Percentiles rank a stretch among this genome's conserved stretches.
phyloP scores from a whole-genome alignment of 2,329 filamentous ascomycete species.

The Neospermospora avenae region DNA sequence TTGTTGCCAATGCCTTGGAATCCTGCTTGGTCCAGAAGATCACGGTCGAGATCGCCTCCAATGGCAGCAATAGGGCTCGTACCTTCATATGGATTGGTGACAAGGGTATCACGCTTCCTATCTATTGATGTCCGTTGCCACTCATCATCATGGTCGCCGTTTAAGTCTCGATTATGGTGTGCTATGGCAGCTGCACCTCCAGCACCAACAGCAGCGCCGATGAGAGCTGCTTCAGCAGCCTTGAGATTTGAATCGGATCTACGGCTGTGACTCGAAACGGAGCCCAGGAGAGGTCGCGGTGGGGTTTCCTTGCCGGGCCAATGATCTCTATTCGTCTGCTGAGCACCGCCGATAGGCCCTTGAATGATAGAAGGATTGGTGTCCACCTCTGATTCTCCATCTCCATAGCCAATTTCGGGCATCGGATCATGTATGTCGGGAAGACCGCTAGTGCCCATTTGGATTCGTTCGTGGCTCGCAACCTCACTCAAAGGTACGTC shows the following conservation, averaged over 20 bases:
- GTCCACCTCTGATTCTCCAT: slow-evolving; percentile 62
- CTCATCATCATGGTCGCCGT: slow-evolving; percentile 59
- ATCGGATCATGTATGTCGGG: slow-evolving; percentile 68
- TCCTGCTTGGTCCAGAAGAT: slow-evolving; percentile 41
- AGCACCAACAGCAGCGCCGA: slow-evolving; percentile 50
- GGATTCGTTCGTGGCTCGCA: slow-evolving; percentile 41
- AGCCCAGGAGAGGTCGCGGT: slow-evolving; percentile 26
- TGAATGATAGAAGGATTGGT: slow-evolving; percentile 85
- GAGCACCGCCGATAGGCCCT: slow-evolving; percentile 56
- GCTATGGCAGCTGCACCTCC: slow-evolving; percentile 52
- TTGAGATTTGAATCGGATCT: slow-evolving; percentile 30
- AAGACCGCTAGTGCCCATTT: slow-evolving; percentile 66
- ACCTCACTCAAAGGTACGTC: slow-evolving; percentile 52
- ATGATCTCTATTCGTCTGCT: slow-evolving; percentile 38
- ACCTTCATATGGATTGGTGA: slow-evolving; percentile 66
- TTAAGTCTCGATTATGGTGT: slow-evolving; percentile 50
- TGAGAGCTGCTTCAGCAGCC: slow-evolving; percentile 35
- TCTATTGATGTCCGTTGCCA: slow-evolving; percentile 62
- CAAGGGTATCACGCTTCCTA: slow-evolving; percentile 61
- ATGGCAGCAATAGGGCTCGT: slow-evolving; percentile 56
- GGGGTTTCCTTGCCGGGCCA: slow-evolving; percentile 58
- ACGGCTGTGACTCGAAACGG: slow-evolving; percentile 8
- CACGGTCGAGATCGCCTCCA: slow-evolving; percentile 38
- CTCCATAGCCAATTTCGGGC: slow-evolving; percentile 70
- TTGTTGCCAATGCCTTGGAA: slow-evolving; percentile 38